These are phyloP conservation scores for Wickerhamiella slavikovae DNA, from an alignment of 805 yeast genomes.

Conservation along the genomic window DNA sequence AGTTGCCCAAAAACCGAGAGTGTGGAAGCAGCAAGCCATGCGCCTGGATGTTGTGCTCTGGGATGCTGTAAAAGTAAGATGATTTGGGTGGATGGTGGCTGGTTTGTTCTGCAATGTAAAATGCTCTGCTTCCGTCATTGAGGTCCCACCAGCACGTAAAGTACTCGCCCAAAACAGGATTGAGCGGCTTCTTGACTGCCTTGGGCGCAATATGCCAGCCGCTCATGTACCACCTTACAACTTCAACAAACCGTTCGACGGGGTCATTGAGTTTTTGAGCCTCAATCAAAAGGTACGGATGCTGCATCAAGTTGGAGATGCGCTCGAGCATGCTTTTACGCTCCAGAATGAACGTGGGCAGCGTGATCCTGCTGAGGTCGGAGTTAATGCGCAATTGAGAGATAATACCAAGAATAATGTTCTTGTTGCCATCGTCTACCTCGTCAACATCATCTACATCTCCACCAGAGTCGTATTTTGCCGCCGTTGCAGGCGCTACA, in stretches of 20 bases:
- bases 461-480: background rate
- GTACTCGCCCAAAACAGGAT: slow-evolving; percentile 84
- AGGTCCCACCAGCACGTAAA: slow-evolving; percentile 87
- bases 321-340: slow-evolving; percentile 92
- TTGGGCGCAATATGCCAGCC: slow-evolving; percentile 98
- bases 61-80: slow-evolving; percentile 73
- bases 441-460: slow-evolving; percentile 54
- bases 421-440: slow-evolving; percentile 76
- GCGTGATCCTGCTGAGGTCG: slow-evolving; percentile 73
- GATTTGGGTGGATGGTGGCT: slow-evolving; percentile 98
- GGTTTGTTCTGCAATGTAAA: slow-evolving; percentile 81
- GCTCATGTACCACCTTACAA: slow-evolving; percentile 77
- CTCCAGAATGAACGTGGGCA: slow-evolving; percentile 89
- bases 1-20: slow-evolving; percentile 79
- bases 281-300: slow-evolving; percentile 47
- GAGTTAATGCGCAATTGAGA: slow-evolving; percentile 84
- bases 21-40: slow-evolving; percentile 82
- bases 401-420: slow-evolving; percentile 68
- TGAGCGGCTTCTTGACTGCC: slow-evolving; percentile 92
- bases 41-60: slow-evolving; percentile 57
- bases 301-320: slow-evolving; percentile 66
- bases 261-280: slow-evolving; percentile 46
- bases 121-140: slow-evolving; percentile 48
- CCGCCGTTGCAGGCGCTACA: too few relatives aligned
- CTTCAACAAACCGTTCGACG: slow-evolving; percentile 45